Evolutionary conservation across 2,329 filamentous ascomycete species (phyloP).

Genomic region (Paecilomyces niveus): DNA sequence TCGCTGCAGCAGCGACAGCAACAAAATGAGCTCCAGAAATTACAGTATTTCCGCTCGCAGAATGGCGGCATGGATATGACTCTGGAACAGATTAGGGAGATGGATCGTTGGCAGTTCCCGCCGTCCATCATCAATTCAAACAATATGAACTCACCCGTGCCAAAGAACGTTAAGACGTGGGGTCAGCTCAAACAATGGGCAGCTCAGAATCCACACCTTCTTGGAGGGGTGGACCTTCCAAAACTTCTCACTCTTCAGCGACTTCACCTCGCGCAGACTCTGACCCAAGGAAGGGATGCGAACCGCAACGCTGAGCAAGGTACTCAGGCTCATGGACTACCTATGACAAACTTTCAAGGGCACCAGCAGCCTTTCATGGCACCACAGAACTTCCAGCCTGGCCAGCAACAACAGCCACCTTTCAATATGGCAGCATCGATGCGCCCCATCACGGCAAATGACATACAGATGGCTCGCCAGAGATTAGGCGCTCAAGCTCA

Average conservation of each 20-base stretch:
- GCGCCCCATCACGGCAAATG: conserved; percentile 27
- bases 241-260: conserved; percentile 36
- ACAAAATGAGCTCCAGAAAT: conserved; percentile 23
- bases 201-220: conserved; percentile 36
- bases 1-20: conserved; percentile 26
- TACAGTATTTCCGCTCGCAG: conserved; percentile 27
- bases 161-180: conserved; percentile 49
- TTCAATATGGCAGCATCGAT: conserved; percentile 21
- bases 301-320: conserved; percentile 16
- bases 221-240: conserved; percentile 33
- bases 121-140: conserved; percentile 25
- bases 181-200: conserved; percentile 51
- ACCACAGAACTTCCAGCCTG: conserved; percentile 18
- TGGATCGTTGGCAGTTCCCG: conserved; percentile 36
- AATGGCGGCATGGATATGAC: conserved; percentile 30
- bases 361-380: conserved; percentile 22
- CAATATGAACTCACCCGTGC: conserved; percentile 31
- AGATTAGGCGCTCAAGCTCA: conserved; percentile 25
- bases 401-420: conserved; percentile 19
- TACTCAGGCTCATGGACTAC: conserved; percentile 15
- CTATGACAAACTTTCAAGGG: conserved; percentile 16
- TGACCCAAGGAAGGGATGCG: conserved; percentile 19
- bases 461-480: conserved; percentile 30
- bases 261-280: conserved; percentile 38
- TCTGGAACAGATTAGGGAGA: conserved; percentile 33